A percentile compares a stretch with the other conserved stretches of the same genome.
Conservation (phyloP, 805 yeast genomes). For the Wickerhamiella cacticola region DNA sequence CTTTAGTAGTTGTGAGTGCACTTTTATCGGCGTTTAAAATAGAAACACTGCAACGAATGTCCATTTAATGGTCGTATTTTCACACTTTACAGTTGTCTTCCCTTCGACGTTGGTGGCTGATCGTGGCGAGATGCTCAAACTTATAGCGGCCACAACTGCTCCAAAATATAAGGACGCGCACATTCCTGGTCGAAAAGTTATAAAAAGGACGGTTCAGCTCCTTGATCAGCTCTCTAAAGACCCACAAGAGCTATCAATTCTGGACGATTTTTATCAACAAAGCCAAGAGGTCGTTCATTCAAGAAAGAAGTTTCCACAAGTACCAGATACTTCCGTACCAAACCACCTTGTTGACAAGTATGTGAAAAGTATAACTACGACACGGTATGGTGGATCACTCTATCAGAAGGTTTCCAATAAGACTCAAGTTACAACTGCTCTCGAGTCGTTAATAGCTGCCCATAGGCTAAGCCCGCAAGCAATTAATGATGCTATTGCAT, state of each 20-base stretch:
- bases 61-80: too few relatives aligned
- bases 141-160: not conserved
- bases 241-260: not conserved
- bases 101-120: too few relatives aligned
- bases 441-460: not conserved
- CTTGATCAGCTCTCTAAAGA: not conserved
- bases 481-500: not conserved
- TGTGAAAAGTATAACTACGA: not conserved
- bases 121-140: not conserved
- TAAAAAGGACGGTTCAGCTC: not conserved
- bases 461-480: not conserved
- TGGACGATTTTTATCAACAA: constrained; percentile 1
- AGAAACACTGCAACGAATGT: too few relatives aligned
- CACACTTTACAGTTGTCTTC: not conserved
- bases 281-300: constrained; percentile 2
- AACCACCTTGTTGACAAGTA: constrained; percentile 2
- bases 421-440: not conserved
- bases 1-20: too few relatives aligned
- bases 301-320: not conserved
- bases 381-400: not conserved
- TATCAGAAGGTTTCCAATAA: too few relatives aligned
- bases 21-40: too few relatives aligned
- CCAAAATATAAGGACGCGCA: not conserved
- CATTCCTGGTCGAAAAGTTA: not conserved
- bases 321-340: not conserved